phyloP scores from a whole-genome alignment of 2,329 filamentous ascomycete genomes.

The Cladophialophora yegresii region DNA sequence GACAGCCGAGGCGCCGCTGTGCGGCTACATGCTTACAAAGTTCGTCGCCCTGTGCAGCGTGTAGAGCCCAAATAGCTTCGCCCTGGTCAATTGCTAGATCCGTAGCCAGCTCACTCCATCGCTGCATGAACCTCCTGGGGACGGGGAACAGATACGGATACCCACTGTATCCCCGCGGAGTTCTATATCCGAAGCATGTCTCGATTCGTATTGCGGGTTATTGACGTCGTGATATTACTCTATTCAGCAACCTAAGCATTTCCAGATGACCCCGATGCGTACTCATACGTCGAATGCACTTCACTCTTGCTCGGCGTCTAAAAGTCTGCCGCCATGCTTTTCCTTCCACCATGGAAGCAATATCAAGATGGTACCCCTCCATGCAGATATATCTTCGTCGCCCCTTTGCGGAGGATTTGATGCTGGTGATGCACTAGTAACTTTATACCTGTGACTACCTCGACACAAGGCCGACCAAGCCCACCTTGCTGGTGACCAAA shows the following conservation, averaged over 20 bases:
- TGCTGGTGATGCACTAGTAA: neutral
- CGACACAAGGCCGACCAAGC: neutral
- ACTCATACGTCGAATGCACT: neutral
- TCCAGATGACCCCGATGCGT: neutral
- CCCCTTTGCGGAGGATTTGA: neutral
- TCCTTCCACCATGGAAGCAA: neutral
- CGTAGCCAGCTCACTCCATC: neutral
- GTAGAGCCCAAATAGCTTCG: neutral
- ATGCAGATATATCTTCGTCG: neutral
- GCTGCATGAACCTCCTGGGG: neutral
- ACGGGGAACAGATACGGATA: neutral
- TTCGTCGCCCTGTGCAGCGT: neutral
- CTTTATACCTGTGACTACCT: neutral
- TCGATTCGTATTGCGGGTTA: neutral
- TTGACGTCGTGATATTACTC: neutral
- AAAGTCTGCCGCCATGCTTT: neutral
- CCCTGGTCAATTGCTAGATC: neutral
- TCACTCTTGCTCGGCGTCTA: neutral
- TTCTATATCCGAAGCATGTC: neutral
- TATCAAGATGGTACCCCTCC: neutral
- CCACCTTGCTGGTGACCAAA: neutral
- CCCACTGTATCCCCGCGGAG: constrained; percentile 3
- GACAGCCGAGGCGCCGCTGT: neutral
- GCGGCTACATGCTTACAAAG: neutral
- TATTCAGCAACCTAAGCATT: neutral